Percentiles rank a stretch among this genome's conserved stretches.
These are phyloP conservation scores for Ogataea naganishii DNA, from an alignment of 805 yeast genomes.

Conservation along the genomic window DNA sequence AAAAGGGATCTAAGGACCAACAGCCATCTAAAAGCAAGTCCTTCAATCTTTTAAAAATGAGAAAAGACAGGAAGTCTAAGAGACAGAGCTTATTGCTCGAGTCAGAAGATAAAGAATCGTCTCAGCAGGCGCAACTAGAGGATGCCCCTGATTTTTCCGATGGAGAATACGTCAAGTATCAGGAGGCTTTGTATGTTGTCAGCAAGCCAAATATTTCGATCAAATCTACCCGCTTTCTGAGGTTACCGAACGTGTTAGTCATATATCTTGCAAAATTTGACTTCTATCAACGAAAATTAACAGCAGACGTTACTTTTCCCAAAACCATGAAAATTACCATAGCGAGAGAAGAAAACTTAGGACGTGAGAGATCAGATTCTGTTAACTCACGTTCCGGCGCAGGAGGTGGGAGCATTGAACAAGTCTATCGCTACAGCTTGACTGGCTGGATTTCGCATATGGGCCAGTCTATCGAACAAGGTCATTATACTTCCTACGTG, in stretches of 20 bases:
- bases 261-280: conserved; percentile 25
- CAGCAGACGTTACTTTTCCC: conserved; percentile 16
- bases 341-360: conserved; percentile 47
- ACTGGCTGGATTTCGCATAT: conserved; percentile 62
- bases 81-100: not conserved
- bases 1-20: no score
- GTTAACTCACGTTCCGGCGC: conserved; percentile 34
- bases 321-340: conserved; percentile 26
- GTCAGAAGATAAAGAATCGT: conserved; percentile 3
- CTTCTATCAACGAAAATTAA: conserved; percentile 19
- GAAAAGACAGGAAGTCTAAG: not conserved
- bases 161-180: conserved; percentile 13
- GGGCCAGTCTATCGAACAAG: conserved; percentile 56
- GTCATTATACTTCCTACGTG: conserved; percentile 68
- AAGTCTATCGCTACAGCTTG: conserved; percentile 37
- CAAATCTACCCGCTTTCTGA: conserved; percentile 22
- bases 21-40: no score
- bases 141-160: conserved; percentile 9
- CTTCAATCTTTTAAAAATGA: no score
- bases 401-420: conserved; percentile 8
- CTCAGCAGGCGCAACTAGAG: conserved; percentile 2
- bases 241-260: conserved; percentile 24
- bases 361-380: conserved; percentile 48
- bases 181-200: conserved; percentile 9
- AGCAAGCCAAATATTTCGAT: conserved; percentile 19